Percentiles rank a stretch among this genome's conserved stretches.
Conservation (phyloP, 495 filamentous ascomycete genomes). For the Amniculicola lignicola region DNA sequence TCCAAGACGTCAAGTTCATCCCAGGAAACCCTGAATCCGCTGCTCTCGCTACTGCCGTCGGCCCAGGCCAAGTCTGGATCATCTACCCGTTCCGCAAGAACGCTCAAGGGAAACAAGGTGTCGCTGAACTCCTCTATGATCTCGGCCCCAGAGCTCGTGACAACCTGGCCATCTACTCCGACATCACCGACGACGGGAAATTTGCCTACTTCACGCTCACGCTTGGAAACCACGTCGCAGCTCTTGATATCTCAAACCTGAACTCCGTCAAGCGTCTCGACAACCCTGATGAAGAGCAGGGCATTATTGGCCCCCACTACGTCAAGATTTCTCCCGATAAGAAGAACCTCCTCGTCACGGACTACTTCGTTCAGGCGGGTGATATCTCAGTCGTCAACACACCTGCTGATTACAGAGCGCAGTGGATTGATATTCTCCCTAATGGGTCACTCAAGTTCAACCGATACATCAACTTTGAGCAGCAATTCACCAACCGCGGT, state of each 20-base stretch:
- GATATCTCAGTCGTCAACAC: slow-evolving; percentile 62
- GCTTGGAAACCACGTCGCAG: slow-evolving; percentile 61
- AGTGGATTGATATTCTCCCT: slow-evolving; percentile 57
- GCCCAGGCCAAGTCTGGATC: slow-evolving; percentile 62
- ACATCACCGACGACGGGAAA: slow-evolving; percentile 58
- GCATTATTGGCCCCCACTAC: slow-evolving; percentile 61
- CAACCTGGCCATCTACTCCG: slow-evolving; percentile 59
- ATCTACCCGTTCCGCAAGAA: slow-evolving; percentile 60
- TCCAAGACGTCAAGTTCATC: slow-evolving; percentile 66
- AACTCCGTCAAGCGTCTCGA: slow-evolving; percentile 59
- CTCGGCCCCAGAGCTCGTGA: slow-evolving; percentile 56
- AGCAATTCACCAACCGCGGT: slow-evolving; percentile 52
- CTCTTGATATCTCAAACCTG: slow-evolving; percentile 61
- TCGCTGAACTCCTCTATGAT: slow-evolving; percentile 57
- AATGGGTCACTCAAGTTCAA: slow-evolving; percentile 58
- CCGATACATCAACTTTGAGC: slow-evolving; percentile 55
- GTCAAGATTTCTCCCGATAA: slow-evolving; percentile 64
- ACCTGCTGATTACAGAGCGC: slow-evolving; percentile 59
- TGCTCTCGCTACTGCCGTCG: slow-evolving; percentile 60
- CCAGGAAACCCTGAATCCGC: slow-evolving; percentile 58
- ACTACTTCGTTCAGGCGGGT: slow-evolving; percentile 65
- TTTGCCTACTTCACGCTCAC: slow-evolving; percentile 60
- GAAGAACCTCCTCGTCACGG: slow-evolving; percentile 60
- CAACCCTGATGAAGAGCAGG: slow-evolving; percentile 56
- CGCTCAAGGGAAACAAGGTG: slow-evolving; percentile 53